These are phyloP conservation scores for Biscogniauxia sp. DNA, from an alignment of 2,329 filamentous ascomycete species.

Conservation along the genomic window DNA sequence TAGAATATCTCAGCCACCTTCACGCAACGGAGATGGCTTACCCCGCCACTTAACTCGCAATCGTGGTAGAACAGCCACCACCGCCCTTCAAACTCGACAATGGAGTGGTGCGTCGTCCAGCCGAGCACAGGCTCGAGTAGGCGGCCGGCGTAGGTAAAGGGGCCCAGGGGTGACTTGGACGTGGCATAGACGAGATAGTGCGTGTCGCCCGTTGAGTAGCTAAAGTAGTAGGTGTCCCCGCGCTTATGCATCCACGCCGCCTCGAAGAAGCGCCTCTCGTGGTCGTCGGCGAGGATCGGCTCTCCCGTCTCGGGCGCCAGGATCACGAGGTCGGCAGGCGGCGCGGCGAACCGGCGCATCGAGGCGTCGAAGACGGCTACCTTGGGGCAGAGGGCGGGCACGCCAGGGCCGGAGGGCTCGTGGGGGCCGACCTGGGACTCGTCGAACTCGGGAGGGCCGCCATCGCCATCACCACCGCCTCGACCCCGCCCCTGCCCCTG, in stretches of 20 bases:
- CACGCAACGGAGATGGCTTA: slow-evolving; percentile 69
- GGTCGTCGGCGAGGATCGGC: slow-evolving; percentile 63
- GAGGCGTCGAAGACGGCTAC: slow-evolving; percentile 62
- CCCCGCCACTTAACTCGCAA: slow-evolving; percentile 63
- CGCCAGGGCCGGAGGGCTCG: slow-evolving; percentile 57
- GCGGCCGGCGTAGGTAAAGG: slow-evolving; percentile 69
- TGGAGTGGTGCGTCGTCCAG: slow-evolving; percentile 80
- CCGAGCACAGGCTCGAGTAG: slow-evolving; percentile 75
- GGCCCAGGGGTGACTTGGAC: slow-evolving; percentile 62
- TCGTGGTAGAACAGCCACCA: slow-evolving; percentile 81
- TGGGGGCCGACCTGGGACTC: slow-evolving; percentile 51
- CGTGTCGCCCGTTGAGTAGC: slow-evolving; percentile 75
- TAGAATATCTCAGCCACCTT: slow-evolving; percentile 76
- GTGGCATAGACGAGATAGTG: slow-evolving; percentile 71
- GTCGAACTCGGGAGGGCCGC: slow-evolving; percentile 45
- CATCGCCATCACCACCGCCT: too few species aligned
- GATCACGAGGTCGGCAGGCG: slow-evolving; percentile 61
- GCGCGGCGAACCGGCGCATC: slow-evolving; percentile 60
- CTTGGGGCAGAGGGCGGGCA: slow-evolving; percentile 61
- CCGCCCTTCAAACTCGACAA: slow-evolving; percentile 68
- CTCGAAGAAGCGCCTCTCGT: slow-evolving; percentile 76
- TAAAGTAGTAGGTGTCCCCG: slow-evolving; percentile 69
- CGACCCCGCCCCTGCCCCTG: slow-evolving; percentile 39
- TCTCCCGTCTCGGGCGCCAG: slow-evolving; percentile 59
- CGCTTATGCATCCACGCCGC: slow-evolving; percentile 78